A percentile compares a stretch with the other conserved stretches of the same genome.
Conservation (phyloP, 345 rosid species). For the Mercurialis annua region DNA sequence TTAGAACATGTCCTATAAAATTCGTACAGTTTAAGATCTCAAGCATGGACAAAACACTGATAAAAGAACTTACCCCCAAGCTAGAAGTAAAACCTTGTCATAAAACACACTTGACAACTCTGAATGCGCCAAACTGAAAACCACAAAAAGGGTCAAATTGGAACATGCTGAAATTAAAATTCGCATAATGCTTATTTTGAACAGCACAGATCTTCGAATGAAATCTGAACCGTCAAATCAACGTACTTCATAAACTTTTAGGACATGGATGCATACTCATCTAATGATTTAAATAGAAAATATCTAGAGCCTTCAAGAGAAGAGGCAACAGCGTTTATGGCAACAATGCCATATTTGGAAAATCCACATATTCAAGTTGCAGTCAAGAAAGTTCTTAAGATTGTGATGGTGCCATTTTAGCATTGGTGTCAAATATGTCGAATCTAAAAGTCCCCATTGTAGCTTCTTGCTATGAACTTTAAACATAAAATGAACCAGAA, state of each 20-base stretch:
- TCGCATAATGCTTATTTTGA: not conserved
- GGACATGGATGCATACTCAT: too few relatives aligned
- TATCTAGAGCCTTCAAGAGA: not conserved
- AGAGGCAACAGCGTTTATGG: too few relatives aligned
- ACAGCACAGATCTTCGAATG: not conserved
- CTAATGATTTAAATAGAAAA: too few relatives aligned
- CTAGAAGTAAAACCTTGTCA: conserved; percentile 87
- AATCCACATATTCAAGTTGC: not conserved
- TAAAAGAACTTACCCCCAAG: conserved; percentile 64
- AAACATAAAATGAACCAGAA: not conserved
- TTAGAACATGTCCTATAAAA: not conserved
- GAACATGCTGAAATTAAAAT: not conserved
- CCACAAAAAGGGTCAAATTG: conserved; percentile 2
- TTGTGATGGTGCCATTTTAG: too few relatives aligned
- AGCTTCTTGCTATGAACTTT: too few relatives aligned
- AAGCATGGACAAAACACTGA: not conserved
- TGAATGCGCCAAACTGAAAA: conserved; percentile 84
- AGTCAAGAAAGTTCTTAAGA: too few relatives aligned
- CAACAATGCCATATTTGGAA: not conserved
- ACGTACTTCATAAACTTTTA: not conserved
- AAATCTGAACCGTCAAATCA: conserved; percentile 2
- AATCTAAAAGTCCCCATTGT: too few relatives aligned
- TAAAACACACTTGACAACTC: conserved; percentile 93
- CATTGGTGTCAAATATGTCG: too few relatives aligned
- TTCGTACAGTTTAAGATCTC: not conserved